These are phyloP conservation scores for Penicillium olsonii DNA, from an alignment of 2,329 filamentous ascomycete genomes.

Conservation along the genomic window DNA sequence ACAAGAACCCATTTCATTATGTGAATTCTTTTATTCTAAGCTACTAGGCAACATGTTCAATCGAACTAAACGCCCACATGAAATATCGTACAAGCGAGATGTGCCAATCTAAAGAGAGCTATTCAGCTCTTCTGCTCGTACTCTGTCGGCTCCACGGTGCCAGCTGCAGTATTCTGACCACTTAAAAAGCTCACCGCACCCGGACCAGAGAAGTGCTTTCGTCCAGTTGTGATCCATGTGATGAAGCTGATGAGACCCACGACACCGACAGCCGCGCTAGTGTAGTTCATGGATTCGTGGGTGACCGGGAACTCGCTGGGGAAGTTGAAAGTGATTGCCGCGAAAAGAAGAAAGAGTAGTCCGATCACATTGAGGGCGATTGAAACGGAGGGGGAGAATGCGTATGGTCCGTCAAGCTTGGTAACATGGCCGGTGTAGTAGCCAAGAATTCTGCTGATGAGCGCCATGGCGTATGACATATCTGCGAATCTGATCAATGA, in stretches of 20 bases:
- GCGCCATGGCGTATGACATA: constrained; percentile 59
- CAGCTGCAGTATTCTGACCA: constrained; percentile 6
- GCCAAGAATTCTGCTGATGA: constrained; percentile 53
- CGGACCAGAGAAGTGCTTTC: constrained; percentile 54
- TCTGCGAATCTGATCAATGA: constrained; percentile 34
- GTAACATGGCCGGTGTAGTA: constrained; percentile 45
- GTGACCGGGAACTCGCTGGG: constrained; percentile 54
- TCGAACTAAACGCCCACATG: too few species aligned
- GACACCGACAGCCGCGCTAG: constrained; percentile 56
- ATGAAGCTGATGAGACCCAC: constrained; percentile 53
- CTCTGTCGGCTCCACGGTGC: not conserved
- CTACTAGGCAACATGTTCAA: too few species aligned
- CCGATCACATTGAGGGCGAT: constrained; percentile 52
- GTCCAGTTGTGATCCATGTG: constrained; percentile 56
- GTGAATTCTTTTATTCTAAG: too few species aligned
- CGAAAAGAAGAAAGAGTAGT: constrained; percentile 55
- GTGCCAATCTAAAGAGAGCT: not conserved
- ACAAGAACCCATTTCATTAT: too few species aligned
- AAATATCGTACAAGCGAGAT: not conserved
- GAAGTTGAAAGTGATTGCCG: constrained; percentile 59
- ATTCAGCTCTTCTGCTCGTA: not conserved
- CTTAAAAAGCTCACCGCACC: constrained; percentile 21
- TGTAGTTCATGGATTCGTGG: constrained; percentile 61
- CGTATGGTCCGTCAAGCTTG: constrained; percentile 39
- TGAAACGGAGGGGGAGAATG: constrained; percentile 48